These are phyloP conservation scores for Erysimum cheiranthoides DNA, from an alignment of 345 rosid genomes.

Conservation along the genomic window DNA sequence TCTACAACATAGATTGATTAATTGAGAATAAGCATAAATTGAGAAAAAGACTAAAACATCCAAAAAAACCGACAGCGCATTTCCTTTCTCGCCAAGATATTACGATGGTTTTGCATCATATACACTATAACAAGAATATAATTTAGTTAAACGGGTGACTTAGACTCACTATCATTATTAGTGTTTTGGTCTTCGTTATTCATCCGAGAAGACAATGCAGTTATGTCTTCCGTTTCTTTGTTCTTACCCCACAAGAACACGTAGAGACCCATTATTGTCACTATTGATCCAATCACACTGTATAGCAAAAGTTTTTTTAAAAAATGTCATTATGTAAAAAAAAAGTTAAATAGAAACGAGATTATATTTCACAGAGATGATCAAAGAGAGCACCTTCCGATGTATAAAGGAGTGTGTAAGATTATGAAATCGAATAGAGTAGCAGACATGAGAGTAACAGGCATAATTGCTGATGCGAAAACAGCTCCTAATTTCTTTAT, in stretches of 20 bases:
- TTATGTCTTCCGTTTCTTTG: conserved; percentile 42
- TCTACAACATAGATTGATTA: too few relatives aligned
- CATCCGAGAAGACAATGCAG: neutral
- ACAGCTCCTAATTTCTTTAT: conserved; percentile 72
- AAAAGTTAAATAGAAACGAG: neutral
- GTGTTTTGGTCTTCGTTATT: neutral
- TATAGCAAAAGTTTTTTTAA: neutral
- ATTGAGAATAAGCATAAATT: too few relatives aligned
- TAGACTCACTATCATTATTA: too few relatives aligned
- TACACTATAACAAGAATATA: too few relatives aligned
- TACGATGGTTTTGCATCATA: too few relatives aligned
- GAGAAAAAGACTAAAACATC: too few relatives aligned
- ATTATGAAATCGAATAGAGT: conserved; percentile 63
- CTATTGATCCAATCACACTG: conserved; percentile 73
- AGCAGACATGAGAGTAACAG: conserved; percentile 61
- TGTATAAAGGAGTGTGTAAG: conserved; percentile 61
- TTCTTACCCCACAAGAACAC: conserved; percentile 49
- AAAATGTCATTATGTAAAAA: neutral
- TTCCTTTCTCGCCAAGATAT: too few relatives aligned
- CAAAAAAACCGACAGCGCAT: too few relatives aligned
- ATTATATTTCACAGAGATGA: neutral
- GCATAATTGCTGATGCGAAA: conserved; percentile 71
- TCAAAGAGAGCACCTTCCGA: conserved; percentile 60
- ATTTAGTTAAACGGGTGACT: too few relatives aligned
- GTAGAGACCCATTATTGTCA: conserved; percentile 64